phyloP scores from a whole-genome alignment of 768 basidiomycete species.

The Chalciporus chontae region DNA sequence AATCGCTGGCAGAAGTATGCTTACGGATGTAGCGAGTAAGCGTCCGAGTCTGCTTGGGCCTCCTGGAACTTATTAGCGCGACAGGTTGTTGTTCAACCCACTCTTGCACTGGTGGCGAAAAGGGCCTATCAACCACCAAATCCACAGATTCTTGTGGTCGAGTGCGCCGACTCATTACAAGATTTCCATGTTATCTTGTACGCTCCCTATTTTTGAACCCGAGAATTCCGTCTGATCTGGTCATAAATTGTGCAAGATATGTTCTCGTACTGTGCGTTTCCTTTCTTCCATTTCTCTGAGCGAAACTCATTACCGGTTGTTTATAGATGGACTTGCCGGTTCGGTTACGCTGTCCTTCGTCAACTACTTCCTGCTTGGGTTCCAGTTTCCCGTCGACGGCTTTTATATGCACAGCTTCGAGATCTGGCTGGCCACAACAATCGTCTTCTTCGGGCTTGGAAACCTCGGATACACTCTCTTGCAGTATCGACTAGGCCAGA shows the following conservation, averaged over 20 bases:
- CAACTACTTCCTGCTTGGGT: slow-evolving; percentile 75
- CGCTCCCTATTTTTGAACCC: slow-evolving; percentile 16
- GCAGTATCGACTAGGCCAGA: slow-evolving; percentile 64
- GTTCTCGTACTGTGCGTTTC: slow-evolving; percentile 48
- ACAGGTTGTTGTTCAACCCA: slow-evolving; percentile 84
- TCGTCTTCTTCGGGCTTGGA: slow-evolving; percentile 76
- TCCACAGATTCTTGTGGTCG: slow-evolving; percentile 75
- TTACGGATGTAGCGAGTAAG: slow-evolving; percentile 58
- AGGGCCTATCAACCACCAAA: slow-evolving; percentile 82
- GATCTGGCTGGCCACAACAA: slow-evolving; percentile 71
- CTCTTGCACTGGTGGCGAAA: slow-evolving; percentile 69
- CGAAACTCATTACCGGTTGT: not conserved
- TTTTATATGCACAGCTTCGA: slow-evolving; percentile 80
- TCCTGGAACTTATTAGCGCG: not conserved
- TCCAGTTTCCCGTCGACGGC: slow-evolving; percentile 66
- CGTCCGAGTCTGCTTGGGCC: slow-evolving; percentile 23
- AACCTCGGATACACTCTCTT: slow-evolving; percentile 68
- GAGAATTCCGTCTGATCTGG: slow-evolving; percentile 2
- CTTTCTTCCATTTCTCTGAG: not conserved
- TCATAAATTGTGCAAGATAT: slow-evolving; percentile 31
- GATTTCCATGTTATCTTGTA: slow-evolving; percentile 56
- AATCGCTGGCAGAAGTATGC: slow-evolving; percentile 92
- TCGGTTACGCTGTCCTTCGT: slow-evolving; percentile 62
- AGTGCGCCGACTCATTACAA: slow-evolving; percentile 79
- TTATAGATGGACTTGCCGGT: slow-evolving; percentile 53